Evolutionary conservation across 1,284 basidiomycete genomes (phyloP).

Genomic region (Moniliophthora roreri): DNA sequence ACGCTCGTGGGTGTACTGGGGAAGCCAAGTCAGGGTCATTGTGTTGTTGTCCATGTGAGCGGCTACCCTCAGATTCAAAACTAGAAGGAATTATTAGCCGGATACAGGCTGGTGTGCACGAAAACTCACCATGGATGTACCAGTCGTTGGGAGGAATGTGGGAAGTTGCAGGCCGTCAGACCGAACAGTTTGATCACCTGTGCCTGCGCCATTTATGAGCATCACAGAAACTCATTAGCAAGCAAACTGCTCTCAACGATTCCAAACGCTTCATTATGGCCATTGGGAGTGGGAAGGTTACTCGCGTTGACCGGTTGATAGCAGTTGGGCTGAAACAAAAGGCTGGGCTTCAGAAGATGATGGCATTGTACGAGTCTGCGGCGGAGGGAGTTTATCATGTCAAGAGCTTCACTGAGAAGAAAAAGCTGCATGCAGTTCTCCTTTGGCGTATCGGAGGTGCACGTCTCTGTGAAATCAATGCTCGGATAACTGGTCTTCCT

Average conservation of each 20-base stretch:
- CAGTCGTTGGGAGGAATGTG: too few species aligned
- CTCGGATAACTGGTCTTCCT: slow-evolving; percentile 14
- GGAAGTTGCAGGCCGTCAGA: too few species aligned
- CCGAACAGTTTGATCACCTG: too few species aligned
- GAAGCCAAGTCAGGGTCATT: too few species aligned
- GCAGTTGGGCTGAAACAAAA: slow-evolving; percentile 7
- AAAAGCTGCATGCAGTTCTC: slow-evolving; percentile 8
- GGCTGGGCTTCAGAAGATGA: slow-evolving; percentile 2
- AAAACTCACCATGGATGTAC: too few species aligned
- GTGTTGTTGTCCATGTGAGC: too few species aligned
- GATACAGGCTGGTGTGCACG: too few species aligned
- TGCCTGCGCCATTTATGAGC: not conserved
- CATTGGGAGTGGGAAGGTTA: not conserved
- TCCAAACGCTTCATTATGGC: slow-evolving; percentile 17
- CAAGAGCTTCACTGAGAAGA: slow-evolving; percentile 9
- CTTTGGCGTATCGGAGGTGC: slow-evolving; percentile 14
- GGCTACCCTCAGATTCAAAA: too few species aligned
- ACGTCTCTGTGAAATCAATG: slow-evolving; percentile 11
- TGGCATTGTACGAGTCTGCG: slow-evolving; percentile 5
- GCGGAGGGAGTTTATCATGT: slow-evolving; percentile 10
- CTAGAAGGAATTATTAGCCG: too few species aligned
- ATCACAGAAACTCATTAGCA: not conserved
- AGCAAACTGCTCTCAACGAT: not conserved
- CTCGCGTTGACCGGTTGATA: slow-evolving; percentile 5
- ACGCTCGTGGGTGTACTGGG: too few species aligned